Conservation (phyloP, 202 grass and related monocot genomes). For the Elaeis oleifera region DNA sequence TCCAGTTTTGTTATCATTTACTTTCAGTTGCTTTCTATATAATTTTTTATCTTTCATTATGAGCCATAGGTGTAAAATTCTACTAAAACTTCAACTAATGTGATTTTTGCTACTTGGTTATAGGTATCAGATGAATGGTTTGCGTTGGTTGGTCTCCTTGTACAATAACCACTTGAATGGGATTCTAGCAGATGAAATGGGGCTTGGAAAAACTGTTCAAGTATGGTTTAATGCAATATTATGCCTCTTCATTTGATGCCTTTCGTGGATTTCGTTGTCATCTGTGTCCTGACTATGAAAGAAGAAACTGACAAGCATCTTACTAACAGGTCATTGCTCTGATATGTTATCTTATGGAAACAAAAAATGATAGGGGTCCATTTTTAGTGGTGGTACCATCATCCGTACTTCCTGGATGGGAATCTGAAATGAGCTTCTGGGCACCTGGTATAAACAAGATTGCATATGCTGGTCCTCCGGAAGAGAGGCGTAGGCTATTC, state of each 20-base stretch:
- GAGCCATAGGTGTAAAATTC: too few species aligned
- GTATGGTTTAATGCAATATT: conserved; percentile 29
- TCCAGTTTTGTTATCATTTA: conserved; percentile 12
- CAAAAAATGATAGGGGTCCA: conserved; percentile 96
- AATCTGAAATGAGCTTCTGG: conserved; percentile 89
- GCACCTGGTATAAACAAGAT: conserved; percentile 99
- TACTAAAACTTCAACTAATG: too few species aligned
- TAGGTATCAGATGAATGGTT: conserved; percentile 98
- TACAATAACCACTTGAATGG: conserved; percentile 98
- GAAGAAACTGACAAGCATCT: conserved; percentile 1
- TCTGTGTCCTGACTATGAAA: not conserved
- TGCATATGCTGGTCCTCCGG: conserved; percentile 87
- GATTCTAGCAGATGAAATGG: conserved; percentile 99
- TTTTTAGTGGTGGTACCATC: conserved; percentile 98
- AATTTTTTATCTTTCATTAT: too few species aligned
- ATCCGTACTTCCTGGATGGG: conserved; percentile 89
- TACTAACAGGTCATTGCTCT: conserved; percentile 80
- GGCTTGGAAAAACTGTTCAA: conserved; percentile 99
- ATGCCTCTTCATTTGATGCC: too few species aligned
- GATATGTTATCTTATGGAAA: conserved; percentile 96
- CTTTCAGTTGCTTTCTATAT: conserved; percentile 2
- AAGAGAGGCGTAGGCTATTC: conserved; percentile 96
- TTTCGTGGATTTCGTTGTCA: conserved; percentile 1
- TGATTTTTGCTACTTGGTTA: too few species aligned
- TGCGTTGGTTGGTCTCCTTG: conserved; percentile 92